Base-by-base conservation (phyloP, 2,329 filamentous ascomycete species). In the Epichloe brachyelytri region DNA sequence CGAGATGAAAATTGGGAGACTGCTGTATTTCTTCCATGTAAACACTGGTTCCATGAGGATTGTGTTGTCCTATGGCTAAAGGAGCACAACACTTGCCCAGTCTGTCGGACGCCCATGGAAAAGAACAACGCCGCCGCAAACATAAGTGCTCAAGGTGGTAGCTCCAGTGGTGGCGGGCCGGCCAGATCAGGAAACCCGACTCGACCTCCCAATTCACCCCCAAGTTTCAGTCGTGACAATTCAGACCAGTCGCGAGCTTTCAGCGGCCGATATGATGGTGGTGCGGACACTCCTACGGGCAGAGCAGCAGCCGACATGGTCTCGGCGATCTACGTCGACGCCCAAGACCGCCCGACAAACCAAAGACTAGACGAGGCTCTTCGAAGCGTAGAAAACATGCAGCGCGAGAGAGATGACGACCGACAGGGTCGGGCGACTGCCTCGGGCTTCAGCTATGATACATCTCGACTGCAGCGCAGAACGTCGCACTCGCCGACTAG, bases 31-130 rank as follows among this genome's bases (percentile, higher is more conserved):
- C 68, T 98, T 48, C 89, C 89, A 0, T 98, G 93, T 68, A 85
- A 81, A 53, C 93, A 98, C 63, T 95, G 88, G 88, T 97, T 95
- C 65, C 91, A 96, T 62, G 83, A 83, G 52, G 73, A 79, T 26
- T 97, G 91, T 60, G 86, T 93, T 36, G 76, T 81, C 22, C 74
- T 86, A 47, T 97, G 91, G 91, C 70, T 97, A 48, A 80, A 78
- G 59, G 86, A 95, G 66, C 90, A 96, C 66, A 89, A 96, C 60
- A 95, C 90, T 0, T 97, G 91, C 60, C 91, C 91, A 1, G 84
- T 89, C 49, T 91, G 86, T 62, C 78, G 86, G 39, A 77, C 77
- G 15, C 64, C 78, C 3, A 76, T 81, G 39, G 76, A 78, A 56
- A 68, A 65, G 59, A 46, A 41, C 59, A 60, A 50, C 48, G 59